A percentile compares a stretch with the other conserved stretches of the same genome.
These are phyloP conservation scores for Trichoderma atrobrunneum DNA, from an alignment of 2,329 filamentous ascomycete genomes.

Conservation along the genomic window DNA sequence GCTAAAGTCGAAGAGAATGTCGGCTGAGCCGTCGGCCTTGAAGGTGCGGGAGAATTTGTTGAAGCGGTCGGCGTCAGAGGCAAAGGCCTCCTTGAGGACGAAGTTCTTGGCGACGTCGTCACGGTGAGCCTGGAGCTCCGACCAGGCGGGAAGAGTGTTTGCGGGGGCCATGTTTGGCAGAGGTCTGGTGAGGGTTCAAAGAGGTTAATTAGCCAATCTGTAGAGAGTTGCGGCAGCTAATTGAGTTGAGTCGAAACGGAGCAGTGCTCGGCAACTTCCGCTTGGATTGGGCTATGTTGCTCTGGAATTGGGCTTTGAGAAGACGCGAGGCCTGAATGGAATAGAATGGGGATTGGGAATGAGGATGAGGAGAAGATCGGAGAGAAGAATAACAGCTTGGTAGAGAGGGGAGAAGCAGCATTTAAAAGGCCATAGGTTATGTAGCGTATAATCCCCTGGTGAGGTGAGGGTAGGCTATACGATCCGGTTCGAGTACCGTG, in stretches of 20 bases:
- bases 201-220: background rate
- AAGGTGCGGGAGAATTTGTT: conserved; percentile 86
- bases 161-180: conserved; percentile 68
- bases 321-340: background rate
- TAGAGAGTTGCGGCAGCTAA: background rate
- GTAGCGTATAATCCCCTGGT: background rate
- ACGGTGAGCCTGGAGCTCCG: conserved; percentile 87
- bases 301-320: background rate
- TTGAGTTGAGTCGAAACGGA: background rate
- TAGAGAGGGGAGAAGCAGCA: background rate
- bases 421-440: background rate
- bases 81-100: conserved; percentile 89
- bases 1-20: conserved; percentile 97
- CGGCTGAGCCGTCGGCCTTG: conserved; percentile 75
- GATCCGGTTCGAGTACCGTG: background rate
- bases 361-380: background rate
- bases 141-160: conserved; percentile 82
- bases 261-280: background rate
- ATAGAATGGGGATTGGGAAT: background rate
- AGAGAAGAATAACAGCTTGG: background rate
- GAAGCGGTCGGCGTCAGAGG: conserved; percentile 84
- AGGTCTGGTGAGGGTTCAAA: background rate
- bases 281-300: background rate
- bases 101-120: conserved; percentile 82
- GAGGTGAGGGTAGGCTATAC: background rate